Percentiles rank a stretch among this genome's conserved stretches.
Evolutionary conservation across 805 yeast genomes (phyloP).

Genomic region (Teunomyces tritomae): DNA sequence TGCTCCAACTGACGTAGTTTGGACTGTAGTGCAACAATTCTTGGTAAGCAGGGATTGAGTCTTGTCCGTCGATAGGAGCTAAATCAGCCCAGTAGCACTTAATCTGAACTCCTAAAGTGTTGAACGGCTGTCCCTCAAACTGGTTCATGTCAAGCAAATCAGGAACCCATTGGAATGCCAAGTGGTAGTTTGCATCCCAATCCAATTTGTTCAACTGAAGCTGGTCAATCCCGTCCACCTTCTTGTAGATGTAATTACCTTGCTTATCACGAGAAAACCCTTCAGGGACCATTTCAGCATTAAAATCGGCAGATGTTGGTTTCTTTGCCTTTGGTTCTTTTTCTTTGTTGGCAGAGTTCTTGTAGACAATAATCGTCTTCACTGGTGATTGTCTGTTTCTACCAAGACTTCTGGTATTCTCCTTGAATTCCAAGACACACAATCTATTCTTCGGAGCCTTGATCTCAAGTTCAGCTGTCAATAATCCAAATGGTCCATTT

Average conservation of each 20-base stretch:
- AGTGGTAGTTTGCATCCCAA: slow-evolving; percentile 55
- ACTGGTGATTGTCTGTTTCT: slow-evolving; percentile 38
- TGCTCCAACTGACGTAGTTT: slow-evolving; percentile 59
- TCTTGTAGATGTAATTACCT: slow-evolving; percentile 50
- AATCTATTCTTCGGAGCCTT: slow-evolving; percentile 59
- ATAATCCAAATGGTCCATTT: slow-evolving; percentile 58
- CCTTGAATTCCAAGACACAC: slow-evolving; percentile 57
- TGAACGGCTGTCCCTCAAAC: slow-evolving; percentile 18
- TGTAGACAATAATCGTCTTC: slow-evolving; percentile 53
- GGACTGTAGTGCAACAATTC: slow-evolving; percentile 73
- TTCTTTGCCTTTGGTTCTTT: slow-evolving; percentile 15
- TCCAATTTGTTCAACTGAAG: slow-evolving; percentile 62
- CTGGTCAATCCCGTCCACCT: slow-evolving; percentile 60
- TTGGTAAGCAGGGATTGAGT: slow-evolving; percentile 65
- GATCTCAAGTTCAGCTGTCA: slow-evolving; percentile 60
- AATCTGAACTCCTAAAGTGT: slow-evolving; percentile 53
- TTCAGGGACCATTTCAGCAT: slow-evolving; percentile 31
- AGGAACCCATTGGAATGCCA: slow-evolving; percentile 80
- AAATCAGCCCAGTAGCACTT: slow-evolving; percentile 81
- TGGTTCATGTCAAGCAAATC: slow-evolving; percentile 42
- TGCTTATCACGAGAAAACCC: slow-evolving; percentile 43
- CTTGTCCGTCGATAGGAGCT: slow-evolving; percentile 33
- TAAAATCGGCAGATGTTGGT: slow-evolving; percentile 7
- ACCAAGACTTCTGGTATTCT: slow-evolving; percentile 26
- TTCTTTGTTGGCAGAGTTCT: slow-evolving; percentile 23